These are phyloP conservation scores for Neophaeococcomyces aloes DNA, from an alignment of 2,329 filamentous ascomycete genomes.

Conservation along the genomic window DNA sequence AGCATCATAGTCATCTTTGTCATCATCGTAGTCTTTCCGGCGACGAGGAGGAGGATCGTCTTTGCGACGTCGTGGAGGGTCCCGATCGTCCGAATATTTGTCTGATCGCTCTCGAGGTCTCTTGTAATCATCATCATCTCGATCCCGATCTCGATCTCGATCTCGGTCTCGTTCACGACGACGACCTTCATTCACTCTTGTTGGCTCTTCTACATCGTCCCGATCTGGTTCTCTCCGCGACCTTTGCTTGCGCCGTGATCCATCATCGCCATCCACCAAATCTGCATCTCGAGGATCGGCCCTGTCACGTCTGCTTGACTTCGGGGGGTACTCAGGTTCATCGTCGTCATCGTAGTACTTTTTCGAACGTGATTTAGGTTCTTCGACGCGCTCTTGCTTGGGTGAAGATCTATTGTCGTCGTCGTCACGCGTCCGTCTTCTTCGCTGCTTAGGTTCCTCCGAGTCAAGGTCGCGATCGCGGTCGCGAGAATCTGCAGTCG, in stretches of 20 bases:
- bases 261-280: constrained; percentile 6
- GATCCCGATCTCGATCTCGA: not conserved
- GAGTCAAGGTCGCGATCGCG: not conserved
- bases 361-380: constrained; percentile 7
- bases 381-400: not conserved
- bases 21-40: not conserved
- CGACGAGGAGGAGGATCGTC: constrained; percentile 1
- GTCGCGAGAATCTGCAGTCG: constrained; percentile 1
- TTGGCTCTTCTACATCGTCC: constrained; percentile 9
- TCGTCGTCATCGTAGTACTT: constrained; percentile 9
- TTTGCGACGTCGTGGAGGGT: constrained; percentile 3
- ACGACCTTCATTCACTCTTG: constrained; percentile 4
- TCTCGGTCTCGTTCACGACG: constrained; percentile 1
- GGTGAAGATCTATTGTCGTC: constrained; percentile 1
- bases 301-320: constrained; percentile 1
- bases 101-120: no score
- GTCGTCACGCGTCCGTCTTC: constrained; percentile 2
- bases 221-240: constrained; percentile 11
- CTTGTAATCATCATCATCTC: constrained; percentile 8
- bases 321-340: constrained; percentile 8
- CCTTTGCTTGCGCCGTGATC: constrained; percentile 11
- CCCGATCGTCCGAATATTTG: no score
- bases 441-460: not conserved
- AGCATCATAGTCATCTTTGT: constrained; percentile 11
- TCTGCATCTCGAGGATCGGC: no score